phyloP scores from a whole-genome alignment of 1,284 basidiomycete species.

The Rhodotorula sp. region DNA sequence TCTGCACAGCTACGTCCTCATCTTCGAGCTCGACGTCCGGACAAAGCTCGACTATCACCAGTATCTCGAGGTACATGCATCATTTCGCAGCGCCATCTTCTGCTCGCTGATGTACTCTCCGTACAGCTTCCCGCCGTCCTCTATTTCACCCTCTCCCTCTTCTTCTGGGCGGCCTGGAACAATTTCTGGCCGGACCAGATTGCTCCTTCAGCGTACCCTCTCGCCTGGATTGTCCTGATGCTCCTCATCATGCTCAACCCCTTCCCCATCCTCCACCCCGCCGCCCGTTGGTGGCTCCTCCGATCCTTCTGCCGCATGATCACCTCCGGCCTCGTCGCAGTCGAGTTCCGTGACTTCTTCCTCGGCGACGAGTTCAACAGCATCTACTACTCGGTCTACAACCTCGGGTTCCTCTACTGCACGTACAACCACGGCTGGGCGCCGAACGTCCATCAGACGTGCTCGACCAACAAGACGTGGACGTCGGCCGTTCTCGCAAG shows the following conservation, averaged over 20 bases:
- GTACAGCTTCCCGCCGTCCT: conserved; percentile 56
- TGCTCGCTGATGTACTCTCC: not conserved
- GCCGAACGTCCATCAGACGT: conserved; percentile 14
- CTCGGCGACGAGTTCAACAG: conserved; percentile 37
- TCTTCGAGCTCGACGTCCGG: conserved; percentile 55
- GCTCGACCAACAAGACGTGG: conserved; percentile 37
- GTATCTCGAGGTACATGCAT: conserved; percentile 56
- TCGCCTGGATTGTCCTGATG: conserved; percentile 74
- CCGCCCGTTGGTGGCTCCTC: conserved; percentile 38
- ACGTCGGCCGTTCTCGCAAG: conserved; percentile 31
- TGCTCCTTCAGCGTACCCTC: conserved; percentile 63
- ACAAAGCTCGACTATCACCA: conserved; percentile 73
- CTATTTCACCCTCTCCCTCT: conserved; percentile 32
- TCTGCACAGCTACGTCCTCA: not conserved
- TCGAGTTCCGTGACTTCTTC: conserved; percentile 42
- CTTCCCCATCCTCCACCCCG: conserved; percentile 60
- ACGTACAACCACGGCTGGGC: conserved; percentile 34
- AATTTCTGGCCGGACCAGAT: conserved; percentile 44
- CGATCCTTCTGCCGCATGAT: conserved; percentile 30
- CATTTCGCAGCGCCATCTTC: too few relatives aligned
- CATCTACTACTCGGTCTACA: conserved; percentile 34
- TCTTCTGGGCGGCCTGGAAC: conserved; percentile 35
- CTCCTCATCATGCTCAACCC: conserved; percentile 66
- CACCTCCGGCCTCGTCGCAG: conserved; percentile 31
- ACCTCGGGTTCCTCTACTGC: conserved; percentile 34